Evolutionary conservation across 2,329 filamentous ascomycete species (phyloP).

Genomic region (Macrophomina tecta): DNA sequence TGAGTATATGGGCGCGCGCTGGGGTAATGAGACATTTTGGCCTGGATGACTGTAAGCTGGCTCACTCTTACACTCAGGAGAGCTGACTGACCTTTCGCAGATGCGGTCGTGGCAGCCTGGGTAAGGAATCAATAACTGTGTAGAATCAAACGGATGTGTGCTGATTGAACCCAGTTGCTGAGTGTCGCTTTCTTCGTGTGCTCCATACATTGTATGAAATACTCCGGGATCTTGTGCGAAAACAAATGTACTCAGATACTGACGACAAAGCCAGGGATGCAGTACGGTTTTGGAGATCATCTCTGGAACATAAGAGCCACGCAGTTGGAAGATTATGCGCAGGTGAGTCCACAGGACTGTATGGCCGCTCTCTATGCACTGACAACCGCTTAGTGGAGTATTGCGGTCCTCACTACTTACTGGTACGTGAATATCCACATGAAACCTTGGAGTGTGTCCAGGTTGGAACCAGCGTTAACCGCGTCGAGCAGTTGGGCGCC

Average conservation of each 20-base stretch:
- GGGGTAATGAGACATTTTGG: conserved; percentile 8
- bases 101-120: conserved; percentile 17
- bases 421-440: neutral
- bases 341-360: neutral
- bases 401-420: conserved; percentile 2
- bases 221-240: neutral
- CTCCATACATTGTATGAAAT: neutral
- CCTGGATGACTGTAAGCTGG: conserved; percentile 12
- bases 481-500: neutral
- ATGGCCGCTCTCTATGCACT: neutral
- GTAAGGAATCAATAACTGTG: neutral
- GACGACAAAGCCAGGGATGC: neutral
- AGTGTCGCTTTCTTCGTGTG: conserved; percentile 17
- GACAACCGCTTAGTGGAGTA: neutral
- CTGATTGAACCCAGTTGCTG: neutral
- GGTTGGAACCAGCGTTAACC: neutral
- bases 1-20: conserved; percentile 10
- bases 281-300: conserved; percentile 12
- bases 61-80: neutral
- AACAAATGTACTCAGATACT: neutral
- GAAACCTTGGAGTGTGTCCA: neutral
- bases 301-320: conserved; percentile 9
- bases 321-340: neutral
- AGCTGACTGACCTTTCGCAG: neutral
- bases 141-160: neutral